Conservation (phyloP, 1,284 basidiomycete species). For the Grifola frondosa region DNA sequence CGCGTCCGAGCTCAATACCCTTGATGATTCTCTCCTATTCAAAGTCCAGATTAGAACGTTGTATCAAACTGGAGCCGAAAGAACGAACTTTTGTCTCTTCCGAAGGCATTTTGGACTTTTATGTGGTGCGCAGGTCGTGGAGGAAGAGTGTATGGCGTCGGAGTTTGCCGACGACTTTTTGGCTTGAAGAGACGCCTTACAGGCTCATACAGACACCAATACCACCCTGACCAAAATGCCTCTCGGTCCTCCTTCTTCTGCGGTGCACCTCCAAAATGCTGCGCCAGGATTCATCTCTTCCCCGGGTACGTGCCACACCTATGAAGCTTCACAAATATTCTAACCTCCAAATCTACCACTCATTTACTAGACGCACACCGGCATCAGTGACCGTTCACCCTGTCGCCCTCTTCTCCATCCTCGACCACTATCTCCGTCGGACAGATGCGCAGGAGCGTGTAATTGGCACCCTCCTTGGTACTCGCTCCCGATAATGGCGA, state of each 20-base stretch:
- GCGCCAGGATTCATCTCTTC: constrained; percentile 33
- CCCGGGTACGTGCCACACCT: constrained; percentile 30
- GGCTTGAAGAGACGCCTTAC: constrained; percentile 20
- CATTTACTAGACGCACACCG: constrained; percentile 56
- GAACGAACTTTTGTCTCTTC: constrained; percentile 79
- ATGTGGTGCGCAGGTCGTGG: constrained; percentile 26
- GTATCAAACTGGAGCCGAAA: background rate
- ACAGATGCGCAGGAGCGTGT: constrained; percentile 84
- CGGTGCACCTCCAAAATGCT: constrained; percentile 58
- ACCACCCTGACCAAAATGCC: constrained; percentile 50
- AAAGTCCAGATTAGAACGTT: constrained; percentile 1
- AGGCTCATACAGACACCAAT: constrained; percentile 12
- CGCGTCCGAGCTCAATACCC: constrained; percentile 75
- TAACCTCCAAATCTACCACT: constrained; percentile 5
- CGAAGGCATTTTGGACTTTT: constrained; percentile 63
- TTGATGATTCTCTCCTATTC: constrained; percentile 76
- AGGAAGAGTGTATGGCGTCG: constrained; percentile 25
- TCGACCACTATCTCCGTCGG: constrained; percentile 95
- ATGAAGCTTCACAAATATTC: too few relatives aligned
- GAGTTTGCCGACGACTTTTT: constrained; percentile 37
- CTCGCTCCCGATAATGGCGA: constrained; percentile 62
- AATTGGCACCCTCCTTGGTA: constrained; percentile 94
- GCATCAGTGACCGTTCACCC: constrained; percentile 84
- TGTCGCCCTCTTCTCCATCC: constrained; percentile 92
- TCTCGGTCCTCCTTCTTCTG: constrained; percentile 65